Evolutionary conservation across 495 filamentous ascomycete species (phyloP).

Genomic region (Cairneyella variabilis): DNA sequence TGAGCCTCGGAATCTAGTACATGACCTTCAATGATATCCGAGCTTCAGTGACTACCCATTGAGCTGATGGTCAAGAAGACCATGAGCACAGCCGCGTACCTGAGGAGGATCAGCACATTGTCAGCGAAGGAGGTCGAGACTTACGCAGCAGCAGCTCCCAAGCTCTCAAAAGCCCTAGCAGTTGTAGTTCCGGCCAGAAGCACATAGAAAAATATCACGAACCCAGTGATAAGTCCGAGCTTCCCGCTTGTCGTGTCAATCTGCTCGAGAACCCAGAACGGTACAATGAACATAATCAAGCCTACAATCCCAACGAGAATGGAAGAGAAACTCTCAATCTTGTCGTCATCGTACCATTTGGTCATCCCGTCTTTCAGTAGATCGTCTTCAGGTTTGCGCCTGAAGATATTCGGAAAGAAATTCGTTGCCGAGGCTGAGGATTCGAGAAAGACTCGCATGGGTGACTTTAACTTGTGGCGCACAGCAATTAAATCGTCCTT

Average conservation of each 20-base stretch:
- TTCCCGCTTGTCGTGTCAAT: not conserved
- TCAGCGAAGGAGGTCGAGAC: not conserved
- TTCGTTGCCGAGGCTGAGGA: slow-evolving; percentile 4
- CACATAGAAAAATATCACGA: slow-evolving; percentile 24
- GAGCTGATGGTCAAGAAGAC: slow-evolving; percentile 28
- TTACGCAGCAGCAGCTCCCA: slow-evolving; percentile 30
- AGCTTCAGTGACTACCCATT: no score
- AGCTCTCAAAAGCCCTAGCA: slow-evolving; percentile 26
- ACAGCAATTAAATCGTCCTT: slow-evolving; percentile 27
- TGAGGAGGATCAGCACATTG: not conserved
- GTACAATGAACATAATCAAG: slow-evolving; percentile 25
- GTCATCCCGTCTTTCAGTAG: not conserved
- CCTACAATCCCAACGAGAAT: slow-evolving; percentile 21
- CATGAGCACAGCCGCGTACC: slow-evolving; percentile 30
- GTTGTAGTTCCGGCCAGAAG: slow-evolving; percentile 20
- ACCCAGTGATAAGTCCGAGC: slow-evolving; percentile 28
- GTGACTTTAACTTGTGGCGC: slow-evolving; percentile 13
- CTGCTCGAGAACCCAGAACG: slow-evolving; percentile 26
- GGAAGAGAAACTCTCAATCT: slow-evolving; percentile 22
- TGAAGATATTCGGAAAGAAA: slow-evolving; percentile 6
- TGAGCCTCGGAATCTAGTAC: no score
- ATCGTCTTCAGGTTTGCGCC: slow-evolving; percentile 7
- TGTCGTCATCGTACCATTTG: slow-evolving; percentile 15
- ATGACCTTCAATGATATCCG: no score
- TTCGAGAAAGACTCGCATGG: slow-evolving; percentile 25